Evolutionary conservation across 371 early-diverging fungal genomes (phyloP), one percentile per base, ranked within the genome.

Genomic region (Mortierella sp.): DNA sequence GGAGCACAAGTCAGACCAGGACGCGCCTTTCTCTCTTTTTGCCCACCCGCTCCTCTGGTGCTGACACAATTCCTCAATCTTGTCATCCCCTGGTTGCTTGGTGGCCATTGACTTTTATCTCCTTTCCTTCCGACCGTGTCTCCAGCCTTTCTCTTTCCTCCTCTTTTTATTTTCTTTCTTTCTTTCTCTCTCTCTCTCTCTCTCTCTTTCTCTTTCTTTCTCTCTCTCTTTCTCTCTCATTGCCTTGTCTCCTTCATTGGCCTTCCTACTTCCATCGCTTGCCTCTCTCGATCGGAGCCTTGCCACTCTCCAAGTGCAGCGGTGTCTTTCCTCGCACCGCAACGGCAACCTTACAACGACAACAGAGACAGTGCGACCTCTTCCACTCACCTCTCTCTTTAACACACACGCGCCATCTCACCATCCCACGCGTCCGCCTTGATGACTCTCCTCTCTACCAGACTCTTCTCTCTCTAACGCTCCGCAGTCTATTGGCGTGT

Each of bases 1-100:
- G n/a, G 46, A 46, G 16, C 9, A 70, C 70, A 65, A 64, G 63
- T 64, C 70, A 51, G 59, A 47, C 50, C 44, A 62, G 43, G 43
- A 19, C 60, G 21, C 29, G 29, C 51, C n/a, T 37, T 43, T 26
- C 51, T 30, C 18, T 6, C 61, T 28, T 56, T 30, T 56, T 50
- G 44, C 5, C 18, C 29, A 55, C n/a, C 23, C 43, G 23, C 59
- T 19, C 43, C 45, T 37, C 44, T 37, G 37, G 37, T 9, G 37
- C n/a, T 50, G 16, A 16, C 50, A 50, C 21, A 21, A 50, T 50
- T 16, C 16, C n/a, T n/a, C 21, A 5, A 50, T 50, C n/a, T 50
- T 16, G 16, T 46, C 12, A 46, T 46, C 46, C 46, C 9, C 16
- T 37, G 37, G 37, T 9, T 37, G 37, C 37, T 37, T 50, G 50